phyloP scores from a whole-genome alignment of 139 green algal genomes.

The Micromonas pusilla region DNA sequence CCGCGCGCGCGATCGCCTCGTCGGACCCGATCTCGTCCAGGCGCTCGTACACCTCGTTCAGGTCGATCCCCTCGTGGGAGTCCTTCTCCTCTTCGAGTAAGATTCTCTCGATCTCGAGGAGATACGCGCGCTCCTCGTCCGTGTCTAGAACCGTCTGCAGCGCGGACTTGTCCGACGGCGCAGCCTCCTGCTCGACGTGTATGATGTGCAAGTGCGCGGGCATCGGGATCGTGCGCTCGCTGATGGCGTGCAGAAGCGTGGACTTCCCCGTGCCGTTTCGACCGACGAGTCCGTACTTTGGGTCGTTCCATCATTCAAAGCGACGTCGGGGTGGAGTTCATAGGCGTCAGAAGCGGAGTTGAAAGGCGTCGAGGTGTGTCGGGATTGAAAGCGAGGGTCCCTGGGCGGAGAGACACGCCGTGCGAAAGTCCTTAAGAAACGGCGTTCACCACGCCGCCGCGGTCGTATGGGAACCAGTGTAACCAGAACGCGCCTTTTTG shows the following conservation, averaged over 20 bases:
- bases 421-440: too few relatives aligned
- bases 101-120: conserved; percentile 40
- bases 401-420: too few relatives aligned
- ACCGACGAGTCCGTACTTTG: conserved; percentile 46
- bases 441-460: too few relatives aligned
- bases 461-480: too few relatives aligned
- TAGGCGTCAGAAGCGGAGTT: too few relatives aligned
- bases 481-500: too few relatives aligned
- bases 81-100: conserved; percentile 32
- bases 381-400: too few relatives aligned
- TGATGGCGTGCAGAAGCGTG: conserved; percentile 47
- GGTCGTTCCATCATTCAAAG: too few relatives aligned
- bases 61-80: conserved; percentile 25
- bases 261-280: conserved; percentile 50
- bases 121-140: conserved; percentile 39
- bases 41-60: conserved; percentile 48
- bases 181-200: conserved; percentile 53
- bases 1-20: conserved; percentile 39
- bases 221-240: conserved; percentile 29
- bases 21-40: conserved; percentile 51
- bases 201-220: conserved; percentile 37
- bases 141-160: conserved; percentile 44
- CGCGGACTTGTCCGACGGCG: conserved; percentile 39
- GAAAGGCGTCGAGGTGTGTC: too few relatives aligned
- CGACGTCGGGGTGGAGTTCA: too few relatives aligned